A percentile compares a stretch with the other conserved stretches of the same genome.
These are phyloP conservation scores for Panaeolus cyanescens DNA, from an alignment of 768 basidiomycete species.

Conservation along the genomic window DNA sequence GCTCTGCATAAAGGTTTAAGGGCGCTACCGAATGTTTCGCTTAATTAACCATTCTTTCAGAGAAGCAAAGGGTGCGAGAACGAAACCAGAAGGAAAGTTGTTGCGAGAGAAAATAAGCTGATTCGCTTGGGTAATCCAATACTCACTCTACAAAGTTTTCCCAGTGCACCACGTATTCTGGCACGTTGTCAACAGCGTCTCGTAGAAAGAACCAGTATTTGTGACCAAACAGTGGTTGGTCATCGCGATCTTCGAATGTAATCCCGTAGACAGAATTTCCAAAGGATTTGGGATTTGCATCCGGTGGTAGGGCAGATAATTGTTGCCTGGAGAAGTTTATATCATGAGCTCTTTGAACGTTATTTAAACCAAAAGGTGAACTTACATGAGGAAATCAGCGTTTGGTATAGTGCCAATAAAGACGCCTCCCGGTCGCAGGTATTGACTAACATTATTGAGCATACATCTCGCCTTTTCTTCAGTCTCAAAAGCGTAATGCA, in stretches of 20 bases:
- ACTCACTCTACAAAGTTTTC: conserved; percentile 89
- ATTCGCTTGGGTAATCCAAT: conserved; percentile 1
- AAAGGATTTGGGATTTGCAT: conserved; percentile 72
- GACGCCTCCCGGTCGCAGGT: conserved; percentile 82
- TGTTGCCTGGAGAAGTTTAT: conserved; percentile 51
- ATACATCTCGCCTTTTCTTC: conserved; percentile 84
- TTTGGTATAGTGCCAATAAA: conserved; percentile 99
- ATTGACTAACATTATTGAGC: conserved; percentile 85
- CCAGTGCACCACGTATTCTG: conserved; percentile 98
- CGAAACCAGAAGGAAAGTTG: background rate
- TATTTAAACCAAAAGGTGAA: conserved; percentile 15
- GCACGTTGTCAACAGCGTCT: conserved; percentile 96
- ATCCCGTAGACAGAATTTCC: conserved; percentile 92
- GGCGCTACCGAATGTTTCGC: background rate
- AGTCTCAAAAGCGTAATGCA: conserved; percentile 99
- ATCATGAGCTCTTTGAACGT: conserved; percentile 7
- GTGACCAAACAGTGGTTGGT: conserved; percentile 77
- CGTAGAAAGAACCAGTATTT: conserved; percentile 91
- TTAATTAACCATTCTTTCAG: conserved; percentile 13
- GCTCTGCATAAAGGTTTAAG: background rate
- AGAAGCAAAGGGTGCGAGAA: background rate
- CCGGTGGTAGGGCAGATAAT: conserved; percentile 68
- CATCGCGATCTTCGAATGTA: conserved; percentile 73
- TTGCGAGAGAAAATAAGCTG: background rate
- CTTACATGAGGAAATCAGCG: conserved; percentile 80